Conservation (phyloP, 2,329 filamentous ascomycete genomes). For the Colletotrichum zoysiae region DNA sequence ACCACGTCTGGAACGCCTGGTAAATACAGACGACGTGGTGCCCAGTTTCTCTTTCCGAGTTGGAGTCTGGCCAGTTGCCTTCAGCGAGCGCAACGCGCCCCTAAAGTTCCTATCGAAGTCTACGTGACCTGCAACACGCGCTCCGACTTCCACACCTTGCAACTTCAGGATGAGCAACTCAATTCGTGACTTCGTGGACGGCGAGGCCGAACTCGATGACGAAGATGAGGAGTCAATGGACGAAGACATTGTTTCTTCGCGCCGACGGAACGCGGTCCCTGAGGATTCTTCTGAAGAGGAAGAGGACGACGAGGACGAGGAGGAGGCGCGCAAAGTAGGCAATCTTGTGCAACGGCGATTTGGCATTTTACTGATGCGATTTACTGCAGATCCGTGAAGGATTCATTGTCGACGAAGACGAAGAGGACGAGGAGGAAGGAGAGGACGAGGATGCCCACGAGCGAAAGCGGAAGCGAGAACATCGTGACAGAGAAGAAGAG, state of each 20-base stretch:
- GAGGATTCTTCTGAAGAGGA: slow-evolving; percentile 94
- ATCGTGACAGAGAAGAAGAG: slow-evolving; percentile 82
- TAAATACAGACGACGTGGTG: not conserved
- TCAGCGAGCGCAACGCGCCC: slow-evolving; percentile 15
- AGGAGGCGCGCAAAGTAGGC: slow-evolving; percentile 80
- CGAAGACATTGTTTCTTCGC: slow-evolving; percentile 75
- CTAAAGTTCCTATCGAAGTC: not conserved
- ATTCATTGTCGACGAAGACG: slow-evolving; percentile 95
- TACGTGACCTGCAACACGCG: slow-evolving; percentile 15
- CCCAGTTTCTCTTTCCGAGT: not conserved
- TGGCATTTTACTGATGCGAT: slow-evolving; percentile 36
- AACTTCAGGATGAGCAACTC: slow-evolving; percentile 66
- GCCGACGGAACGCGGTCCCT: slow-evolving; percentile 59
- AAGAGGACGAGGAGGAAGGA: slow-evolving; percentile 79
- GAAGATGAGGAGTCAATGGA: slow-evolving; percentile 88
- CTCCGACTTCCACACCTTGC: slow-evolving; percentile 9
- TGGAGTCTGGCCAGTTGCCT: not conserved
- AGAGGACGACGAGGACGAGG: slow-evolving; percentile 91
- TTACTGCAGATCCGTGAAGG: slow-evolving; percentile 82
- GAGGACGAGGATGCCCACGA: slow-evolving; percentile 67
- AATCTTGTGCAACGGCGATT: slow-evolving; percentile 7
- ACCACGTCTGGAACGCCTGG: not conserved
- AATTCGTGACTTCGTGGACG: slow-evolving; percentile 84
- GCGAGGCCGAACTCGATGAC: slow-evolving; percentile 86
- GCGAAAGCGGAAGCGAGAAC: slow-evolving; percentile 80